Evolutionary conservation across 140 eudicot genomes (phyloP).

Genomic region (Senecio squalidus): DNA sequence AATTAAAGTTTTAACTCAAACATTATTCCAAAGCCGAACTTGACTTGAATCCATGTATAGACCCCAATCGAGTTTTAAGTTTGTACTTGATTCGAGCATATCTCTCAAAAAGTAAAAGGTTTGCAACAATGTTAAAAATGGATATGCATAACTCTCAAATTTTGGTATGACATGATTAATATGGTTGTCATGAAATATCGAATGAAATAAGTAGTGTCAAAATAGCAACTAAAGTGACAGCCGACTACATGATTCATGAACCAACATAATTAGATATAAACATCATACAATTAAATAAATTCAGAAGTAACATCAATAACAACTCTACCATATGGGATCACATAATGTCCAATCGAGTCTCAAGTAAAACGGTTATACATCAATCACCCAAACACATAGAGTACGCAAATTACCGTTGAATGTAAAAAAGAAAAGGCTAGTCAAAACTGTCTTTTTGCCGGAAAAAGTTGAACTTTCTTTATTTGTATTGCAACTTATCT

Average conservation of each 20-base stretch:
- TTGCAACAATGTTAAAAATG: not conserved
- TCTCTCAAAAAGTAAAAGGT: not conserved
- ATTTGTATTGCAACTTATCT: slow-evolving; percentile 9
- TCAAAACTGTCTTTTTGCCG: slow-evolving; percentile 9
- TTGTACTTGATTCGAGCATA: too few relatives aligned
- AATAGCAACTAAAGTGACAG: not conserved
- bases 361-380: not conserved
- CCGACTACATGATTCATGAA: too few relatives aligned
- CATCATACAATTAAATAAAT: too few relatives aligned
- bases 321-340: not conserved
- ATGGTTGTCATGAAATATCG: not conserved
- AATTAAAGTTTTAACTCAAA: too few relatives aligned
- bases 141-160: not conserved
- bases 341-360: not conserved
- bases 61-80: too few relatives aligned
- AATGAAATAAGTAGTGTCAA: not conserved
- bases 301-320: not conserved
- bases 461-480: not conserved
- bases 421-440: too few relatives aligned
- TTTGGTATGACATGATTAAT: not conserved
- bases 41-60: too few relatives aligned
- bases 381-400: not conserved
- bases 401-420: not conserved
- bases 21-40: too few relatives aligned
- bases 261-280: not conserved